Evolutionary conservation across 2,329 filamentous ascomycete species (phyloP).

Genomic region (Claviceps sp.): DNA sequence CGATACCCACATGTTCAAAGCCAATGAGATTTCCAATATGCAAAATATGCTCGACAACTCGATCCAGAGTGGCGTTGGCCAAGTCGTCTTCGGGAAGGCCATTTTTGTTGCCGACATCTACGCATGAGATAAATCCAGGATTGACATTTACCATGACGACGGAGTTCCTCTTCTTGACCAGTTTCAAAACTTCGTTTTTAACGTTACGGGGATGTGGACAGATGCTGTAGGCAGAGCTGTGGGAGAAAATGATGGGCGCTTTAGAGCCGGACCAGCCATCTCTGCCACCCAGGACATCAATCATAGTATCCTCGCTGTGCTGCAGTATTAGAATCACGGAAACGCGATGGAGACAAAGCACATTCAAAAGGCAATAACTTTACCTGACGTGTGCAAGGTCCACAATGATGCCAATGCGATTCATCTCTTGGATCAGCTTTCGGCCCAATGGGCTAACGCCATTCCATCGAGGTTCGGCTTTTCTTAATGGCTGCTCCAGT

Average conservation of each 20-base stretch:
- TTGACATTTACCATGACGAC: conserved; percentile 88
- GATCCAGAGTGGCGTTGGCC: conserved; percentile 56
- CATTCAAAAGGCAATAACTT: conserved; percentile 45
- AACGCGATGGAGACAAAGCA: conserved; percentile 24
- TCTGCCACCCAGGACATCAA: conserved; percentile 58
- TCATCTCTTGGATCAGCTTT: conserved; percentile 73
- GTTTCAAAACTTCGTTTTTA: conserved; percentile 64
- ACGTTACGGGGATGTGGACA: conserved; percentile 89
- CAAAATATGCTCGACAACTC: conserved; percentile 68
- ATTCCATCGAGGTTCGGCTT: conserved; percentile 39
- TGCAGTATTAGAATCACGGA: not conserved
- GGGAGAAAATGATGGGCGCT: conserved; percentile 79
- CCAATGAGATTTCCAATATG: conserved; percentile 76
- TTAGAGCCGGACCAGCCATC: conserved; percentile 55
- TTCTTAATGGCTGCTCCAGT: conserved; percentile 30
- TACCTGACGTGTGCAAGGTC: conserved; percentile 50
- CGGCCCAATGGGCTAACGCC: conserved; percentile 63
- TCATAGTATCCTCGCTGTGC: conserved; percentile 65
- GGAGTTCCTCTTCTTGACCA: conserved; percentile 60
- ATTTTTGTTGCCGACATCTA: conserved; percentile 39
- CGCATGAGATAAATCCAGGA: conserved; percentile 71
- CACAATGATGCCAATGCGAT: conserved; percentile 50
- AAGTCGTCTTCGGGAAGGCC: conserved; percentile 57
- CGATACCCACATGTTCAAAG: conserved; percentile 76
- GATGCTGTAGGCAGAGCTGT: conserved; percentile 67